phyloP scores from a whole-genome alignment of 345 rosid genomes.

The Citrus sp. region DNA sequence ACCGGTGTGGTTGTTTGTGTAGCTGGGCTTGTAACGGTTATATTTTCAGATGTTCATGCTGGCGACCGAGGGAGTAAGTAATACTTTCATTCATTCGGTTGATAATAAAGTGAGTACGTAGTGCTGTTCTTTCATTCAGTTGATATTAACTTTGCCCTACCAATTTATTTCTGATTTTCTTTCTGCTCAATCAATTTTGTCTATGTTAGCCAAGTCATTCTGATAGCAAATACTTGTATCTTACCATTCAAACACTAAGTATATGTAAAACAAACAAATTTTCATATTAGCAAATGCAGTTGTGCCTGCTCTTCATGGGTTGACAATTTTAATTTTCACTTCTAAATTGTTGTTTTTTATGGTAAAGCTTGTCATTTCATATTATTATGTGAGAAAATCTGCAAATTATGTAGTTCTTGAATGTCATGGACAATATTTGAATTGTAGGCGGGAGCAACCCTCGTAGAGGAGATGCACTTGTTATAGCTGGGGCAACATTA shows the following conservation, averaged over 20 bases:
- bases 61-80: slow-evolving; percentile 63
- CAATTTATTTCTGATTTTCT: neutral
- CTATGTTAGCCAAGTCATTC: neutral
- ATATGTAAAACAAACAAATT: neutral
- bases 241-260: neutral
- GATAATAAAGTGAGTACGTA: slow-evolving; percentile 43
- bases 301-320: neutral
- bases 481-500: slow-evolving; percentile 67
- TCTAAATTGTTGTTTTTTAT: neutral
- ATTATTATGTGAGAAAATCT: neutral
- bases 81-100: neutral
- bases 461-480: slow-evolving; percentile 63
- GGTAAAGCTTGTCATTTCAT: neutral
- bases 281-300: neutral
- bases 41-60: slow-evolving; percentile 92
- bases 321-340: neutral
- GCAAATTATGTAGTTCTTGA: neutral
- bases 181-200: neutral
- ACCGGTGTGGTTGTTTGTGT: slow-evolving; percentile 77
- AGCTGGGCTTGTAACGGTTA: slow-evolving; percentile 70
- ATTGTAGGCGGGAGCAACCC: slow-evolving; percentile 66
- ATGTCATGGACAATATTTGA: slow-evolving; percentile 6
- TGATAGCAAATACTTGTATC: neutral
- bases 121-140: neutral
- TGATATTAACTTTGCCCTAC: neutral